Evolutionary conservation across 164 flowering plant species (phyloP).

Genomic region (Magnolia sinica): DNA sequence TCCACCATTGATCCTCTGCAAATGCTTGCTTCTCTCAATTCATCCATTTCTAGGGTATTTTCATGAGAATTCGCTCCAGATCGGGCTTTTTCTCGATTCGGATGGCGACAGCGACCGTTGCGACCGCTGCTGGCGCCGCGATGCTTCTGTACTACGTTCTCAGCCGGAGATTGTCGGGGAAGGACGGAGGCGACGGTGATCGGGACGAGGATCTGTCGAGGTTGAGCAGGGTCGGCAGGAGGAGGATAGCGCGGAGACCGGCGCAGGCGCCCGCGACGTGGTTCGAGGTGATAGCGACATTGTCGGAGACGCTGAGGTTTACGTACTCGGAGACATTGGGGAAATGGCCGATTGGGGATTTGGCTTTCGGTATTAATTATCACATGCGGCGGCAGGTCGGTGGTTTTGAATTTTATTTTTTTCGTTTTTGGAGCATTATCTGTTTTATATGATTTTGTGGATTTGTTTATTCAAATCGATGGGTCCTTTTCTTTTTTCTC

Average conservation of each 20-base stretch:
- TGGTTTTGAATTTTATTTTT: not conserved
- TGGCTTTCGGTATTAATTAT: conserved; percentile 95
- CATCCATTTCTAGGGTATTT: not conserved
- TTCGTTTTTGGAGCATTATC: not conserved
- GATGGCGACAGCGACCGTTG: conserved; percentile 71
- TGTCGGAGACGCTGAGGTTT: conserved; percentile 85
- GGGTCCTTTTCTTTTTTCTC: not conserved
- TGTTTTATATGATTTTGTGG: not conserved
- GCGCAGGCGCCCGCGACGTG: conserved; percentile 93
- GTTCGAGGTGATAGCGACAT: conserved; percentile 66
- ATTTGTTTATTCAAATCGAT: not conserved
- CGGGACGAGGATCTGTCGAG: conserved; percentile 28
- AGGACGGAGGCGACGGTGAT: conserved; percentile 24
- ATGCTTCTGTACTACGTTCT: conserved; percentile 44
- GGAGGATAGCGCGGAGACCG: conserved; percentile 47
- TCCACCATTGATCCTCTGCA: not conserved
- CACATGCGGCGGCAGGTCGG: conserved; percentile 78
- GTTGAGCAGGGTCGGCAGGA: conserved; percentile 33
- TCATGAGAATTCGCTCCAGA: conserved; percentile 2
- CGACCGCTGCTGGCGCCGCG: conserved; percentile 68
- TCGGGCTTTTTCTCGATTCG: not conserved
- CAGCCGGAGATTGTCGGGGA: conserved; percentile 32
- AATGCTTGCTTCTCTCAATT: not conserved
- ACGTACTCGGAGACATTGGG: conserved; percentile 93
- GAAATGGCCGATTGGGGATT: conserved; percentile 94